A percentile compares a stretch with the other conserved stretches of the same genome.
These are phyloP conservation scores for Porphyrellus sp. DNA, from an alignment of 1,284 basidiomycete species.

Conservation along the genomic window DNA sequence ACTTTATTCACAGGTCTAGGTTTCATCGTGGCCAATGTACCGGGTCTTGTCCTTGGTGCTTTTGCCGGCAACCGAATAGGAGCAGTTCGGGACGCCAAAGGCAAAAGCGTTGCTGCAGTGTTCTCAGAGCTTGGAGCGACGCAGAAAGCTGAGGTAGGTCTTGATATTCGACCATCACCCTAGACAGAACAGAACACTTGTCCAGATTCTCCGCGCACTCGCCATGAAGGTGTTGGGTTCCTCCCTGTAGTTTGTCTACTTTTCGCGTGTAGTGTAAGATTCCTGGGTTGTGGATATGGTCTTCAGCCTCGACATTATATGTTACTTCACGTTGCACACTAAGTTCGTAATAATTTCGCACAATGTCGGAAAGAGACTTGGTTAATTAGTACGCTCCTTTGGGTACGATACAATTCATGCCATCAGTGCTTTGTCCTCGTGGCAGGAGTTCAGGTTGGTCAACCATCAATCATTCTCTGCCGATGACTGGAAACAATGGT, in stretches of 20 bases:
- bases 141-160: slow-evolving; percentile 82
- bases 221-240: slow-evolving; percentile 88
- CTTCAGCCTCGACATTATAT: not conserved
- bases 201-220: slow-evolving; percentile 80
- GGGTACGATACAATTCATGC: slow-evolving; percentile 10
- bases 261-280: slow-evolving; percentile 9
- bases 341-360: slow-evolving; percentile 2
- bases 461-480: slow-evolving; percentile 1
- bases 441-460: slow-evolving; percentile 28
- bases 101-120: slow-evolving; percentile 88
- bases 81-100: slow-evolving; percentile 88
- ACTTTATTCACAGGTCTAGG: slow-evolving; percentile 56
- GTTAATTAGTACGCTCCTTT: not conserved
- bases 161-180: not conserved
- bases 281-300: not conserved
- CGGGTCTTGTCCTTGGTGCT: slow-evolving; percentile 76
- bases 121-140: slow-evolving; percentile 75
- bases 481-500: no score
- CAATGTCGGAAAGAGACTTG: not conserved
- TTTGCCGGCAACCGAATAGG: slow-evolving; percentile 85
- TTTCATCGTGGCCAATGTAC: slow-evolving; percentile 86
- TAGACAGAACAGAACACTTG: slow-evolving; percentile 16
- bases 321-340: not conserved
- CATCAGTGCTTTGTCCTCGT: slow-evolving; percentile 1
- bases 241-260: slow-evolving; percentile 36